phyloP scores from a whole-genome alignment of 75 land plant species.

The Sequoia sempervirens region DNA sequence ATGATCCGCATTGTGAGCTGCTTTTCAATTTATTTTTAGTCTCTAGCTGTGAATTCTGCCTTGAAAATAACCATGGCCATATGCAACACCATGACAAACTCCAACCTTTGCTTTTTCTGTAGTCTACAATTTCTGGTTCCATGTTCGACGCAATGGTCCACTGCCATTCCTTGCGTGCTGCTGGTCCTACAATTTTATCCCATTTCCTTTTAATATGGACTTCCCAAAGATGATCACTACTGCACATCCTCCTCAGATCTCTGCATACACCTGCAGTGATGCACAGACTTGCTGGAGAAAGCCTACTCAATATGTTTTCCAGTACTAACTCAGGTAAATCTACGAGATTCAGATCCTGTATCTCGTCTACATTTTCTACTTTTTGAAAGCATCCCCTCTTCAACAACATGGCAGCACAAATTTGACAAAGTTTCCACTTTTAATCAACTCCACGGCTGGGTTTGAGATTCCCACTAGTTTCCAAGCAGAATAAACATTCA shows the following conservation, averaged over 20 bases:
- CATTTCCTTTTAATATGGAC: slow-evolving; percentile 70
- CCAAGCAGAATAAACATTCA: slow-evolving; percentile 4
- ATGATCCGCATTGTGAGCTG: slow-evolving; percentile 4
- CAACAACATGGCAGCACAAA: slow-evolving; percentile 5
- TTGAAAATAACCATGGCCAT: slow-evolving; percentile 39
- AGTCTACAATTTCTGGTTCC: slow-evolving; percentile 15
- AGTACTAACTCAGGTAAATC: slow-evolving; percentile 84
- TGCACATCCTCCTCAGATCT: slow-evolving; percentile 59
- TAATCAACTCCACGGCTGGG: not conserved
- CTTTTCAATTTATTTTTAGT: slow-evolving; percentile 8
- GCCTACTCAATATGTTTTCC: slow-evolving; percentile 65
- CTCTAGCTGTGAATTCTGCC: slow-evolving; percentile 27
- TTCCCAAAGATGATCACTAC: slow-evolving; percentile 73
- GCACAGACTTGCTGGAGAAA: slow-evolving; percentile 61
- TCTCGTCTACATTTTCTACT: slow-evolving; percentile 9
- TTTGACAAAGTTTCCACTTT: not conserved
- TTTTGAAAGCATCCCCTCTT: slow-evolving; percentile 11
- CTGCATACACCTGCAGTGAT: slow-evolving; percentile 64
- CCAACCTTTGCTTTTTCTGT: slow-evolving; percentile 16
- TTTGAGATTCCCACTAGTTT: not conserved
- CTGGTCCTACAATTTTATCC: slow-evolving; percentile 55
- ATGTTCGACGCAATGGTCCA: slow-evolving; percentile 31
- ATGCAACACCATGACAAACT: slow-evolving; percentile 25
- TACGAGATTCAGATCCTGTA: slow-evolving; percentile 14
- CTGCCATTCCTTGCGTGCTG: slow-evolving; percentile 54